Base-by-base conservation (phyloP, 2,329 filamentous ascomycete genomes). In the Aspergillus clavatus region DNA sequence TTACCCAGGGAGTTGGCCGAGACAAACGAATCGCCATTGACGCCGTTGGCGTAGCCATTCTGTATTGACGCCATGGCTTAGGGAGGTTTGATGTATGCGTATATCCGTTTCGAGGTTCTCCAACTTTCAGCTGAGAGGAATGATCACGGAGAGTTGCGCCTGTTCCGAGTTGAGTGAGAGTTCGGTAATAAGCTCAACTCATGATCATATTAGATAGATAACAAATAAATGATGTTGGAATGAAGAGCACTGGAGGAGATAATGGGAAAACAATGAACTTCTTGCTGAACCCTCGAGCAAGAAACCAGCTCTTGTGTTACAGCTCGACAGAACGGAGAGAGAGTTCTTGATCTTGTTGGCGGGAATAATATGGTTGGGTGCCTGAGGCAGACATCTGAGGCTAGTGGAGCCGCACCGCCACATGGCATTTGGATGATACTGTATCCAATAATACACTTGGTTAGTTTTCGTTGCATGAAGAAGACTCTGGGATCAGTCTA, bases 31-130 rank as follows among this genome's bases (percentile, higher is more conserved):
- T 72, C 64, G 52, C 72, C 74, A 50, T 76, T 76, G 43, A 73
- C 59, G 60, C 76, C 77, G 63, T 80, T 79, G 43, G 71, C 59
- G 59, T 75, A 65, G 54, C 76, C 73, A 56, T 77, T 77, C 46
- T 70, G 59, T 31, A 72, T 56, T 42, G 75, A 65, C 39, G 77
- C 73, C 77, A 81, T 81, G 63, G 48, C 54, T 43, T 28, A 22
- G 8, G 35, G 44, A 41, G 40, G 40, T 28, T 12, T 19, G 23
- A 29, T 18, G 45, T 41, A 45, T 28, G 23, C 29, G 36, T 43
- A 24, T 50, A 41, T 35, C 31, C 16, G 16, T 21, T 35, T 16
- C 16, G 5, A 35, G 6, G 2, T 16, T 35, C 37, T 37, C 28
- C 31, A 18, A 28, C 23, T 35, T 35, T 31, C 8, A 31, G 38